Conservation (phyloP, 306 rosid genomes). For the Betula pendula region DNA sequence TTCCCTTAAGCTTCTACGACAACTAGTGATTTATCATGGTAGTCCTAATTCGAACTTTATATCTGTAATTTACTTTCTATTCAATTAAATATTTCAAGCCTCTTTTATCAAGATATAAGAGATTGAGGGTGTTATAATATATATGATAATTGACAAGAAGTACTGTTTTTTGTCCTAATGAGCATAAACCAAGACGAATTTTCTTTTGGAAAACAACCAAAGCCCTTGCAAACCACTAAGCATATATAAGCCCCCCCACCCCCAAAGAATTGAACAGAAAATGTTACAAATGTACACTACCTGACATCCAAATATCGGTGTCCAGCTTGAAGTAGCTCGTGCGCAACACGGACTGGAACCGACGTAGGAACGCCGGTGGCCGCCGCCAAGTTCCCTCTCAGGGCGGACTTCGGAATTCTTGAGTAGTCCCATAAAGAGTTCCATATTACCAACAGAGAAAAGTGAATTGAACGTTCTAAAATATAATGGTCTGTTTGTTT, state of each 20-base stretch:
- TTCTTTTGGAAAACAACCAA: too few species aligned
- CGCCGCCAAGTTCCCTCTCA: constrained; percentile 52
- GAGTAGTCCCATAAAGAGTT: constrained; percentile 9
- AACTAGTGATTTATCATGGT: too few species aligned
- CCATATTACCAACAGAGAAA: background rate
- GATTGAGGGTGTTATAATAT: too few species aligned
- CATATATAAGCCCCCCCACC: background rate
- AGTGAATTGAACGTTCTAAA: background rate
- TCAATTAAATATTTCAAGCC: too few species aligned
- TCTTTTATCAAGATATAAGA: too few species aligned
- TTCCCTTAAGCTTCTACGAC: too few species aligned
- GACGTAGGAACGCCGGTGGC: constrained; percentile 63
- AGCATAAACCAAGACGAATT: too few species aligned
- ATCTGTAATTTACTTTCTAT: too few species aligned
- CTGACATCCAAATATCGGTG: constrained; percentile 90
- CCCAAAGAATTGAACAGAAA: background rate
- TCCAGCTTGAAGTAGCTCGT: constrained; percentile 89
- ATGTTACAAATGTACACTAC: constrained; percentile 16
- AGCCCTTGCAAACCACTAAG: too few species aligned
- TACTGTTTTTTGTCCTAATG: too few species aligned
- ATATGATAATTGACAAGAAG: too few species aligned
- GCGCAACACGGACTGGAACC: constrained; percentile 84
- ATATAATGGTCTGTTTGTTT: background rate
- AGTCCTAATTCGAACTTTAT: too few species aligned
- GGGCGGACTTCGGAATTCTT: constrained; percentile 43